A percentile compares a stretch with the other conserved stretches of the same genome.
These are phyloP conservation scores for Tetradesmus obliquus DNA, from an alignment of 139 green algal species.

Conservation along the genomic window DNA sequence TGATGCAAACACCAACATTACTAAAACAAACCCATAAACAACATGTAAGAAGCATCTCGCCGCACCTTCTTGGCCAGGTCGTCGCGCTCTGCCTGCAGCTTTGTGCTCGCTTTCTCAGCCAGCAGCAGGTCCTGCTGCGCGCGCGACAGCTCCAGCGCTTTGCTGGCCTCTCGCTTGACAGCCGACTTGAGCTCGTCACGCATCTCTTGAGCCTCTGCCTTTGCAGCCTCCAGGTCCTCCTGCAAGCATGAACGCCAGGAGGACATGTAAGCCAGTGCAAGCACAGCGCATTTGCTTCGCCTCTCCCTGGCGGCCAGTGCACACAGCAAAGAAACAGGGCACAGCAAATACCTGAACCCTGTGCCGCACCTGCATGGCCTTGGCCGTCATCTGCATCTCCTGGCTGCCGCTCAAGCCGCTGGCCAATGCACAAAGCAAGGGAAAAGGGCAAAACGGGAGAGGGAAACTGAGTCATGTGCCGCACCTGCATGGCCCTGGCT, in stretches of 20 bases:
- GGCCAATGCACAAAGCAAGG: conserved; percentile 11
- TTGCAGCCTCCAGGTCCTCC: background rate
- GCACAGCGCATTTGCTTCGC: background rate
- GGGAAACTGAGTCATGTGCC: too few species aligned
- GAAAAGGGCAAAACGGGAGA: background rate
- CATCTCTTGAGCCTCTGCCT: conserved; percentile 14
- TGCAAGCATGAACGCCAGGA: background rate
- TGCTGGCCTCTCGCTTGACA: conserved; percentile 19
- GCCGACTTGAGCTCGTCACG: conserved; percentile 36
- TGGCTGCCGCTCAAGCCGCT: conserved; percentile 22
- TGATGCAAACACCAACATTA: too few species aligned
- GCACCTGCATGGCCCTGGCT: too few species aligned
- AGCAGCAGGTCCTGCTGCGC: conserved; percentile 46
- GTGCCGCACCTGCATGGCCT: background rate
- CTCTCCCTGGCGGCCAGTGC: too few species aligned
- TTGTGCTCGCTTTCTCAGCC: conserved; percentile 27
- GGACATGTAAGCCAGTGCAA: too few species aligned
- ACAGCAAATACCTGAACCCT: too few species aligned
- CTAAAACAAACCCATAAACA: too few species aligned
- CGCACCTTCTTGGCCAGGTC: conserved; percentile 43
- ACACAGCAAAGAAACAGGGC: too few species aligned
- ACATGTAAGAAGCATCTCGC: background rate
- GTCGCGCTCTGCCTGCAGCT: conserved; percentile 39
- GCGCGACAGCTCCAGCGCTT: conserved; percentile 24
- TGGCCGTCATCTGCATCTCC: conserved; percentile 11